Conservation (phyloP, 2,329 filamentous ascomycete species). For the Epichloe elymi region DNA sequence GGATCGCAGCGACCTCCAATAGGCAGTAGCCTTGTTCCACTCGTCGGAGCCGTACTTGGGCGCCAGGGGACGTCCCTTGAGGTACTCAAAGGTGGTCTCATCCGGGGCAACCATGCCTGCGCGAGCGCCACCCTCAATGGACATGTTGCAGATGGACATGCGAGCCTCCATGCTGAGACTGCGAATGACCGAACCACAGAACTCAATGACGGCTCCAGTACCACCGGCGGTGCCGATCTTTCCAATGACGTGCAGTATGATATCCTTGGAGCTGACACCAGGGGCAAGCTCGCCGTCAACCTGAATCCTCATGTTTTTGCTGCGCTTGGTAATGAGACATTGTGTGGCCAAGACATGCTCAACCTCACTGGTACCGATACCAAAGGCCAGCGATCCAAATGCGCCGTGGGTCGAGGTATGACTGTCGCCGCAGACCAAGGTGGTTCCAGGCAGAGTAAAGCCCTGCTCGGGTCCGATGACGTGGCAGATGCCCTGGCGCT, state of each 20-base stretch:
- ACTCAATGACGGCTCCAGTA: constrained; percentile 91
- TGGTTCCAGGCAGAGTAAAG: constrained; percentile 94
- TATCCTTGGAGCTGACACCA: constrained; percentile 92
- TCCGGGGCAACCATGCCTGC: constrained; percentile 96
- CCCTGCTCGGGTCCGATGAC: constrained; percentile 97
- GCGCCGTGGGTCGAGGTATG: constrained; percentile 97
- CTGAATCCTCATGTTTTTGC: constrained; percentile 97
- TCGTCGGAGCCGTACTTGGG: constrained; percentile 72
- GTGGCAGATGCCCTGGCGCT: constrained; percentile 95
- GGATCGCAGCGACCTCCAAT: constrained; percentile 78
- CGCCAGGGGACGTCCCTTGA: constrained; percentile 80
- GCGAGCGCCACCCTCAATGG: constrained; percentile 88
- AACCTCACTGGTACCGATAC: constrained; percentile 95
- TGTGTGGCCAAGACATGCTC: constrained; percentile 97
- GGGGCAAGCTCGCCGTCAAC: constrained; percentile 82
- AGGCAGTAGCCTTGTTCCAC: constrained; percentile 78
- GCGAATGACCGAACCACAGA: constrained; percentile 88
- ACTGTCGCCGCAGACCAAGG: constrained; percentile 93
- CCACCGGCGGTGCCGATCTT: constrained; percentile 90
- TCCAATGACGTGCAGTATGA: constrained; percentile 86
- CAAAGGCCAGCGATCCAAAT: constrained; percentile 87
- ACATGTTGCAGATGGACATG: constrained; percentile 99
- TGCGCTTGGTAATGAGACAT: constrained; percentile 84
- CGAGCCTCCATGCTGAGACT: constrained; percentile 86
- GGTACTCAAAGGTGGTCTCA: constrained; percentile 85